These are phyloP conservation scores for Cytidiella melzeri DNA, from an alignment of 768 basidiomycete species.

Conservation along the genomic window DNA sequence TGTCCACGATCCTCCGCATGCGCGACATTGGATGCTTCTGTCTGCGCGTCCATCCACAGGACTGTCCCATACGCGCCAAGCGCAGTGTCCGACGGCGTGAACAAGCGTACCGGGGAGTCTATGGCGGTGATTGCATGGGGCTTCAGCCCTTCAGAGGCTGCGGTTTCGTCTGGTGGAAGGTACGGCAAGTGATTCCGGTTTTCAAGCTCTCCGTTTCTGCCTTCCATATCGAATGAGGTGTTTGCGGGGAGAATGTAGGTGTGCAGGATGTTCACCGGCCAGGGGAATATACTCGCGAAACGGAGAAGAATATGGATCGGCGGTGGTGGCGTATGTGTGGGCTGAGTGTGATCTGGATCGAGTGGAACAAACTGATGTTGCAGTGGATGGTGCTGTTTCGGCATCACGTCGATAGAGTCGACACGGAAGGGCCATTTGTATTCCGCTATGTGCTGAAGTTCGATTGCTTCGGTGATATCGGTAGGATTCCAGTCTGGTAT, in stretches of 20 bases:
- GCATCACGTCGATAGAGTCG: slow-evolving; percentile 41
- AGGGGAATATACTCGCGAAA: slow-evolving; percentile 54
- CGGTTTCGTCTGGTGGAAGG: slow-evolving; percentile 4
- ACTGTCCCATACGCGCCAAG: slow-evolving; percentile 56
- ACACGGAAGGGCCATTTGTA: slow-evolving; percentile 53
- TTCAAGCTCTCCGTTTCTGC: neutral
- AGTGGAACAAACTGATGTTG: neutral
- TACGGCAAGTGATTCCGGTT: slow-evolving; percentile 8
- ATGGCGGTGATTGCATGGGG: slow-evolving; percentile 14
- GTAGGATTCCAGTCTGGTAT: slow-evolving; percentile 37
- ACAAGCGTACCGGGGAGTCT: slow-evolving; percentile 42
- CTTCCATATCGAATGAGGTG: slow-evolving; percentile 4
- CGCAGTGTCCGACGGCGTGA: slow-evolving; percentile 45
- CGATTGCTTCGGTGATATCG: slow-evolving; percentile 15
- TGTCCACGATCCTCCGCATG: slow-evolving; percentile 42
- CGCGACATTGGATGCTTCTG: slow-evolving; percentile 30
- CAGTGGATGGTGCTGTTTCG: slow-evolving; percentile 18
- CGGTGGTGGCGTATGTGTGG: slow-evolving; percentile 11
- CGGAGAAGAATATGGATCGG: slow-evolving; percentile 51
- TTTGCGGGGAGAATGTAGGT: slow-evolving; percentile 50
- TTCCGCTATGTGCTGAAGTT: slow-evolving; percentile 38
- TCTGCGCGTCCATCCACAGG: slow-evolving; percentile 62
- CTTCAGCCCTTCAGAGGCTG: neutral
- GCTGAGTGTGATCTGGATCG: neutral
- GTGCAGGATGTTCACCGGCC: slow-evolving; percentile 67